phyloP scores from a whole-genome alignment of 768 basidiomycete species.

The Rhizopogon rudus region DNA sequence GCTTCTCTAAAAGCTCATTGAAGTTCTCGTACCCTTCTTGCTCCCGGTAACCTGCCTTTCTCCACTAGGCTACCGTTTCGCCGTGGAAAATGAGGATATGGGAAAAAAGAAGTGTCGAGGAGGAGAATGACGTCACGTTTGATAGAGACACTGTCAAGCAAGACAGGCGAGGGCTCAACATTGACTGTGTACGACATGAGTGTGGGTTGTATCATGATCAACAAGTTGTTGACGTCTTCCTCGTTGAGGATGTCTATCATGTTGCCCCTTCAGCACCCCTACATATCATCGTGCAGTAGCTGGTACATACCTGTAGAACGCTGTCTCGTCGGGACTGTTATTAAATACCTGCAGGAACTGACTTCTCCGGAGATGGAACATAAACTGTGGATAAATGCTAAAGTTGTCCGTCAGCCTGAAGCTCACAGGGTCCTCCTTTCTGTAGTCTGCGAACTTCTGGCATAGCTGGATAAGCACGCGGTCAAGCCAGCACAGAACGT shows the following conservation, averaged over 20 bases:
- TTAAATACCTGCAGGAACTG: conserved; percentile 99
- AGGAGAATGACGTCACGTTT: conserved; percentile 95
- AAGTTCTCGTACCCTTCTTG: conserved; percentile 99
- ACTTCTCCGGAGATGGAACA: conserved; percentile 97
- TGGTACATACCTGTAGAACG: conserved; percentile 80
- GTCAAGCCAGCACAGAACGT: conserved; percentile 95
- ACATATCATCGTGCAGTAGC: background rate
- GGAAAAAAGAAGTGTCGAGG: conserved; percentile 95
- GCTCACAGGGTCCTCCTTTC: conserved; percentile 94
- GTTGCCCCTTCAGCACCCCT: conserved; percentile 2
- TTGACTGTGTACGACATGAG: conserved; percentile 99
- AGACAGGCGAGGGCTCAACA: conserved; percentile 83
- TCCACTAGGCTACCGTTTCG: conserved; percentile 94
- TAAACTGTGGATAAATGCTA: conserved; percentile 99
- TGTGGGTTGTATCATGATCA: conserved; percentile 99
- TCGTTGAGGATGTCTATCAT: conserved; percentile 85
- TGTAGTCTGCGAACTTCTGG: conserved; percentile 95
- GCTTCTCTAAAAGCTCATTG: conserved; percentile 85
- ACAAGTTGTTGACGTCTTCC: conserved; percentile 97
- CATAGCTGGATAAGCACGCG: conserved; percentile 97
- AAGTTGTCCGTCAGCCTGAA: conserved; percentile 95
- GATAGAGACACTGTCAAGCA: conserved; percentile 96
- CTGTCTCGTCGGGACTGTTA: conserved; percentile 99
- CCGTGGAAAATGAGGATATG: conserved; percentile 99
- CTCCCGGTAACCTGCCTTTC: conserved; percentile 97